Conservation (phyloP, 495 filamentous ascomycete genomes). For the Hyaloscypha variabilis region DNA sequence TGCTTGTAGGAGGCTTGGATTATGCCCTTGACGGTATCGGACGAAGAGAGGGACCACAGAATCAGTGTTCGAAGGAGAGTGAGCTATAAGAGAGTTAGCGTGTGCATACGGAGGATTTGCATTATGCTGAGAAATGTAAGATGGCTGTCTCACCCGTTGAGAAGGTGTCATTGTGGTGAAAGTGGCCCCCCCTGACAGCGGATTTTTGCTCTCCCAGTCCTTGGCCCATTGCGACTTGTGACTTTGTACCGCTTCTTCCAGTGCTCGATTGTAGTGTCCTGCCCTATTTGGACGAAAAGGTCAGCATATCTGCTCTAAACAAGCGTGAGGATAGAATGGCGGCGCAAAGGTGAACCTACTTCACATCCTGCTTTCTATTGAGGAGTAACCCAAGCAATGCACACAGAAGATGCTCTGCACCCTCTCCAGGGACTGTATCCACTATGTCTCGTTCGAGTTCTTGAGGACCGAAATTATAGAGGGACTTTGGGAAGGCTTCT, state of each 20-base stretch:
- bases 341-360: slow-evolving; percentile 61
- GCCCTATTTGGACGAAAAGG: slow-evolving; percentile 48
- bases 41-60: slow-evolving; percentile 88
- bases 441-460: slow-evolving; percentile 88
- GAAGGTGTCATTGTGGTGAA: slow-evolving; percentile 80
- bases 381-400: slow-evolving; percentile 83
- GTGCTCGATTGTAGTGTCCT: slow-evolving; percentile 86
- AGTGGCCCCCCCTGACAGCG: slow-evolving; percentile 72
- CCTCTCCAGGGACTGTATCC: slow-evolving; percentile 76
- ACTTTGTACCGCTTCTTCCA: slow-evolving; percentile 88
- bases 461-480: slow-evolving; percentile 89
- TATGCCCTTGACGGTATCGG: slow-evolving; percentile 76
- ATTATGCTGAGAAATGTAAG: background rate
- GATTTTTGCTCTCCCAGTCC: slow-evolving; percentile 84
- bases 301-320: slow-evolving; percentile 19
- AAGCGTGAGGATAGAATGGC: slow-evolving; percentile 15
- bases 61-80: slow-evolving; percentile 80
- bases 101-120: too few species aligned
- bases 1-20: slow-evolving; percentile 92
- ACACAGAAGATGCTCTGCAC: slow-evolving; percentile 86
- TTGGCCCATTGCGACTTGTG: slow-evolving; percentile 89
- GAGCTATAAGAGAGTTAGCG: slow-evolving; percentile 55
- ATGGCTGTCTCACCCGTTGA: slow-evolving; percentile 68
- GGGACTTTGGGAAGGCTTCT: slow-evolving; percentile 82
- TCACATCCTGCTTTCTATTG: slow-evolving; percentile 97